Base-by-base conservation (phyloP, 768 basidiomycete genomes). In the Tricholoma terreum region DNA sequence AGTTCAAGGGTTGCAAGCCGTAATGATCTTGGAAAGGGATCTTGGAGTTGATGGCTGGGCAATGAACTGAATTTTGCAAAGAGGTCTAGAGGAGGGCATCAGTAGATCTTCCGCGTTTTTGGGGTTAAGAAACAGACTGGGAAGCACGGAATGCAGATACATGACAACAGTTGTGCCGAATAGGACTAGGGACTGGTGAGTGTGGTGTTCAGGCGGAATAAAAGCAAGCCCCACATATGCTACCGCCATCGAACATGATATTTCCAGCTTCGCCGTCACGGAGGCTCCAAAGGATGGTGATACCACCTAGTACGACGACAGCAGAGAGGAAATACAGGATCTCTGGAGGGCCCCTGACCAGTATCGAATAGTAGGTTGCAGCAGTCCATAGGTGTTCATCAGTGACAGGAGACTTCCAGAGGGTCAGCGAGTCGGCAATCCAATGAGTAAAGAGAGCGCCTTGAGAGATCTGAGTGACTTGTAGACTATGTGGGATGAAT, bases 161-260 rank as follows among this genome's bases (percentile, higher is more conserved):
- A 91, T 83, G 59, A 78, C 73, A 52, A 85, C 77, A n/a, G 88
- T 85, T 17, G 81, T 84, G 31, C 78, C 79, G 65, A 91, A 93
- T 58, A 94, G 75, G 72, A 94, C 92, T 94, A 17, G 46, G 30
- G 27, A 50, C 21, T 50, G 46, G 38, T 30, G 24, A 36, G 33
- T 14, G 48, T 31, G 8, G 8, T 17, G 46, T 33, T 14, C 27
- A 8, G n/a, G 8, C 24, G 33, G 43, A 11, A 66, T 17, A 42
- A n/a, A 15, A 48, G 9, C 21, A 4, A 24, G 54, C 76, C 90
- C 67, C 60, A 93, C 92, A 89, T 63, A 92, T 86, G 70, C 90
- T 92, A 51, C 88, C 92, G 22, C 92, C 91, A 65, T 94, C 92
- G 63, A 94, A 94, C 90, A 94, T 92, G 67, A 94, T 77, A 70